Conservation (phyloP, 345 rosid species). For the Euclidium syriacum region DNA sequence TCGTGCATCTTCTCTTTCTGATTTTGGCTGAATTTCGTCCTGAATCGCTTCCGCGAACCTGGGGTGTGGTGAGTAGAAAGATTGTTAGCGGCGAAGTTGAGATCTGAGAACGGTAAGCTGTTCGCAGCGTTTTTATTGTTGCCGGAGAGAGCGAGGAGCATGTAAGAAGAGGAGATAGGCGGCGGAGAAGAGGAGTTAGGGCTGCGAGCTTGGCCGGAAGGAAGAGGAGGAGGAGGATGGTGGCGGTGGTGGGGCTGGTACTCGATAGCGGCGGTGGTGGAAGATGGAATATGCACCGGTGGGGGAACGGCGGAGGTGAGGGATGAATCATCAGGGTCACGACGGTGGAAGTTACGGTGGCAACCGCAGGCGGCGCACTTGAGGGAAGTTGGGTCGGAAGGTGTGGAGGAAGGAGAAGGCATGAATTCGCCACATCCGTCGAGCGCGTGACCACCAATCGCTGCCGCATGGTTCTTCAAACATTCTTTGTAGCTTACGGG, state of each 20-base stretch:
- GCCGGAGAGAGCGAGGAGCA: constrained; percentile 70
- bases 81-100: constrained; percentile 13
- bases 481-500: constrained; percentile 76
- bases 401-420: constrained; percentile 55
- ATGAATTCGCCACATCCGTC: constrained; percentile 91
- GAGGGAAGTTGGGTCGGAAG: constrained; percentile 63
- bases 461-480: constrained; percentile 78
- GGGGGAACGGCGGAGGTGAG: constrained; percentile 7
- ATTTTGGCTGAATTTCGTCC: constrained; percentile 61
- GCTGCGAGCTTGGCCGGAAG: constrained; percentile 38
- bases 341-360: constrained; percentile 89
- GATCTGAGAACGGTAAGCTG: constrained; percentile 27
- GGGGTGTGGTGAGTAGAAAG: constrained; percentile 1
- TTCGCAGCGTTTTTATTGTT: constrained; percentile 29
- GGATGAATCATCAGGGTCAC: constrained; percentile 44
- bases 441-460: constrained; percentile 61
- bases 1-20: constrained; percentile 74
- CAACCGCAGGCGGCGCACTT: constrained; percentile 87
- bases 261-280: constrained; percentile 39
- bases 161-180: constrained; percentile 67
- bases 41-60: constrained; percentile 50
- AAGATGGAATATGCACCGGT: background rate
- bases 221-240: constrained; percentile 47
- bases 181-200: constrained; percentile 73
- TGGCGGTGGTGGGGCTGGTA: constrained; percentile 70